Evolutionary conservation across 202 grass and related monocot genomes (phyloP).

Genomic region (Elaeis oleifera): DNA sequence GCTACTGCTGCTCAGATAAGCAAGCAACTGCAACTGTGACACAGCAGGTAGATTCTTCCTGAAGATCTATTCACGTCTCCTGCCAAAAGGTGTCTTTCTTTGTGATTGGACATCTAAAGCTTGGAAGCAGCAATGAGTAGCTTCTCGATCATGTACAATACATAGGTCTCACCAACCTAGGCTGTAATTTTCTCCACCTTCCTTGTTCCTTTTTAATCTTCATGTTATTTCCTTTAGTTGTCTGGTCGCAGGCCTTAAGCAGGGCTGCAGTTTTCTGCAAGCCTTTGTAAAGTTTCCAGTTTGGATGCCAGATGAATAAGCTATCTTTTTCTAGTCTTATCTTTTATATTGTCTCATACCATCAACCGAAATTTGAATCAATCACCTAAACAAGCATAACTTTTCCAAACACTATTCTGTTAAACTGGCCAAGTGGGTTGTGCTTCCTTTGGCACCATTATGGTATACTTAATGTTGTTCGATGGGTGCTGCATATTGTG

Average conservation of each 20-base stretch:
- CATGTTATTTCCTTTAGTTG: conserved; percentile 24
- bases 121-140: background rate
- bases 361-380: too few species aligned
- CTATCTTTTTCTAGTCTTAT: conserved; percentile 9
- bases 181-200: conserved; percentile 7
- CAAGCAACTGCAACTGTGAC: conserved; percentile 17
- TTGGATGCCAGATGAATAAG: conserved; percentile 45
- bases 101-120: too few species aligned
- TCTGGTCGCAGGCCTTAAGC: conserved; percentile 49
- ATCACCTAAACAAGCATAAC: too few species aligned
- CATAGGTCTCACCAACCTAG: conserved; percentile 9
- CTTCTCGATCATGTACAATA: conserved; percentile 24
- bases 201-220: conserved; percentile 1
- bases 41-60: too few species aligned
- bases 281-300: conserved; percentile 48
- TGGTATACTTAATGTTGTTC: too few species aligned
- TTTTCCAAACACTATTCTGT: too few species aligned
- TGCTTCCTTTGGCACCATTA: too few species aligned
- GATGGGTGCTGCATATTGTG: too few species aligned
- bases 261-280: conserved; percentile 71
- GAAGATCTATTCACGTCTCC: background rate
- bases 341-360: background rate
- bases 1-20: conserved; percentile 16
- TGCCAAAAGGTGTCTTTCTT: conserved; percentile 13
- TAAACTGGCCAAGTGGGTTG: too few species aligned